Base-by-base conservation (phyloP, 768 basidiomycete genomes). In the Boletus sensibilis region DNA sequence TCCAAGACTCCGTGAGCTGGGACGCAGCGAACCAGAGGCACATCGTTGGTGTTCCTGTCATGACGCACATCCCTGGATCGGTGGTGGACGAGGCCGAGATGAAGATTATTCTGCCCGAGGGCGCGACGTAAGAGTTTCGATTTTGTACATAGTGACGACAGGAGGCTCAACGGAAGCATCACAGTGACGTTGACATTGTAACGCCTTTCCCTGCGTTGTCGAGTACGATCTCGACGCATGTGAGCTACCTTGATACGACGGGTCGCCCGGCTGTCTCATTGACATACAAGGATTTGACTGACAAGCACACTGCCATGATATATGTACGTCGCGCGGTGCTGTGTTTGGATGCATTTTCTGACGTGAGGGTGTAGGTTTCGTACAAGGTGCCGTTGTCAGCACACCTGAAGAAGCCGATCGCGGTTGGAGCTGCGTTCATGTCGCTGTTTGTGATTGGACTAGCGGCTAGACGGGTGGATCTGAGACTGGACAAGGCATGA, bases 191-290 rank as follows among this genome's bases (percentile, higher is more conserved):
- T 58, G 79, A 87, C 58, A 83, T 91, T 49, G 76, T 74, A 42
- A 76, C 86, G 9, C 95, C 96, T 1, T 98, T 95, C 80, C 78
- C 87, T 7, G 82, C 92, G 13, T 72, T 85, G 52, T 76, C 80
- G 13, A 86, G 82, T 66, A 72, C 68, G 50, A 72, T 82, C 49
- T 82, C 81, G n/a, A 89, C 78, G 18, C 89, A 93, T 63, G 82
- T 80, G 58, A 92, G 92, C 5, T 98, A 96, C 74, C 85, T 99
- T 29, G 97, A 99, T 71, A 92, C 94, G 37, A 80, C 78, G 40
- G 97, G 97, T 31, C 87, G 95, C 27, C 94, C 94, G 10, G 79
- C 81, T 7, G 74, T 98, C 55, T 83, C 82, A 6, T 78, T 98
- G 62, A 71, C 77, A 52, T 96, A 94, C 75, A 75, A 82, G 51